Conservation (phyloP, 331 rosid genomes). For the Ulmus americana region DNA sequence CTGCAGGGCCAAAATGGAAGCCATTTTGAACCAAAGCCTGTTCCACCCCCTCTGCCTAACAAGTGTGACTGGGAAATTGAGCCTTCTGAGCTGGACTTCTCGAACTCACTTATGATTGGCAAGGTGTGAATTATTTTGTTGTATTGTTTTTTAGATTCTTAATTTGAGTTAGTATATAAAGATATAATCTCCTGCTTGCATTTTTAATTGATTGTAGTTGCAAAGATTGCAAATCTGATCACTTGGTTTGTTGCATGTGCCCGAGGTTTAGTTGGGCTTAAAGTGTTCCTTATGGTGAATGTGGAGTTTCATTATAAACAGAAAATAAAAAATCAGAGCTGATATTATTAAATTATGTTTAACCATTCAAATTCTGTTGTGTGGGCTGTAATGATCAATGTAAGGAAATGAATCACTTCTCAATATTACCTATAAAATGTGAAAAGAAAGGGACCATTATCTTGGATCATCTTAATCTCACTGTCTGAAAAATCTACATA, state of each 20-base stretch:
- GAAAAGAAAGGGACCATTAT: too few relatives aligned
- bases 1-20: conserved; percentile 96
- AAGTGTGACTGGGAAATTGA: conserved; percentile 99
- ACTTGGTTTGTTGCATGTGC: conserved; percentile 3
- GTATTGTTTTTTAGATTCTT: not conserved
- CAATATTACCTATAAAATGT: too few relatives aligned
- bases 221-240: not conserved
- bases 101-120: conserved; percentile 65
- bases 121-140: conserved; percentile 48
- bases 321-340: too few relatives aligned
- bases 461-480: too few relatives aligned
- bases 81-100: conserved; percentile 85
- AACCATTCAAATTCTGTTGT: too few relatives aligned
- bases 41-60: conserved; percentile 87
- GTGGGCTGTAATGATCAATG: too few relatives aligned
- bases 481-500: too few relatives aligned
- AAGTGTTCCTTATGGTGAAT: not conserved
- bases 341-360: too few relatives aligned
- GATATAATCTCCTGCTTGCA: conserved; percentile 13
- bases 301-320: too few relatives aligned
- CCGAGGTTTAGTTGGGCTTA: not conserved
- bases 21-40: conserved; percentile 83
- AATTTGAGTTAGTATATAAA: not conserved
- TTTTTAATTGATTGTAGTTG: not conserved
- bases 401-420: too few relatives aligned